These are phyloP conservation scores for Sugiyamaella novakii DNA, from an alignment of 1,139 yeast species.

Conservation along the genomic window DNA sequence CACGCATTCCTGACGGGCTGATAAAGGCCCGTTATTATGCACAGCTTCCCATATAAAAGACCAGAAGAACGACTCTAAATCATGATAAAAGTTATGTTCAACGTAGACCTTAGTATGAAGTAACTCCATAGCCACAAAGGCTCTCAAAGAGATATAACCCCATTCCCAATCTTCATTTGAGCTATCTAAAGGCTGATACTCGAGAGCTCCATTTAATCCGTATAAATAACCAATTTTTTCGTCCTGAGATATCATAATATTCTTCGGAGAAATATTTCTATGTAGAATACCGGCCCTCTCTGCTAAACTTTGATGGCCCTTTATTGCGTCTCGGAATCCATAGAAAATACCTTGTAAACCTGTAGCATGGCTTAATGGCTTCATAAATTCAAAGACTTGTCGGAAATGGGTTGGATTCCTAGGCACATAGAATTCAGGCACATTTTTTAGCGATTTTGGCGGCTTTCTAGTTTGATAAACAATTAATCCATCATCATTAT, in stretches of 20 bases:
- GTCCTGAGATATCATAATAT: constrained; percentile 19
- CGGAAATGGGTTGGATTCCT: constrained; percentile 19
- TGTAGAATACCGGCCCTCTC: constrained; percentile 18
- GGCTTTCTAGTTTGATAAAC: constrained; percentile 13
- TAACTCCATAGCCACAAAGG: constrained; percentile 21
- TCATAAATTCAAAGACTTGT: constrained; percentile 18
- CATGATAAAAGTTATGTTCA: constrained; percentile 22
- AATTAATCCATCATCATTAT: constrained; percentile 16
- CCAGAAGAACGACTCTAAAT: constrained; percentile 23
- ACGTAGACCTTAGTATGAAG: constrained; percentile 14
- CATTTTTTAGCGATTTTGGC: constrained; percentile 9
- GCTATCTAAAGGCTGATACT: constrained; percentile 7
- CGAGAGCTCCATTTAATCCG: constrained; percentile 18
- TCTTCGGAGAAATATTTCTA: constrained; percentile 15
- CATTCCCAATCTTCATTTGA: constrained; percentile 14
- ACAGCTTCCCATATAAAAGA: constrained; percentile 19
- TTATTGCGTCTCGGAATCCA: constrained; percentile 21
- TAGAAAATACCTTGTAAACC: constrained; percentile 9
- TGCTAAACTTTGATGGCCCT: constrained; percentile 12
- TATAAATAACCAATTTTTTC: constrained; percentile 16
- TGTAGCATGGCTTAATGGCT: constrained; percentile 16
- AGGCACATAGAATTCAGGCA: constrained; percentile 6
- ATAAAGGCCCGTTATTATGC: constrained; percentile 18
- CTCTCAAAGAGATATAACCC: constrained; percentile 15
- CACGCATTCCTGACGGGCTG: constrained; percentile 13